Base-by-base conservation (phyloP, 177 flowering plant species). In the Vitis hybrid region DNA sequence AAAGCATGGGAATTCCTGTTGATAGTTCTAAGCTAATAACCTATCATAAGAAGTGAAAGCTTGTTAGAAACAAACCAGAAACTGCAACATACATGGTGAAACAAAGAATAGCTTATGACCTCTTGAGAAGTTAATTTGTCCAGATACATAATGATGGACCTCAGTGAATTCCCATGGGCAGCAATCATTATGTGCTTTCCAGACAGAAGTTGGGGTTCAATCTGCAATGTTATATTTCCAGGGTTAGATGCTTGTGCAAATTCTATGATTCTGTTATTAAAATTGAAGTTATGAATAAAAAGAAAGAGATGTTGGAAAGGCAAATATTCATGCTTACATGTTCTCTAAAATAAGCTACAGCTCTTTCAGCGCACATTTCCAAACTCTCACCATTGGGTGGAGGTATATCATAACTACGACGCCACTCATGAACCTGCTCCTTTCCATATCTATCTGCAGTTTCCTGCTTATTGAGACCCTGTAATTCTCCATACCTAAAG, bases 331-430 rank as follows among this genome's bases (percentile, higher is more conserved):
- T 68, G 7, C 83, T 76, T 76, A 93, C 99, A 68, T 88, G 76
- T 50, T 91, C 94, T 68, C 62, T 88, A 70, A 96, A 96, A 83
- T 93, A 96, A 55, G 99, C 97, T 83, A 96, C 99, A 65, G 98
- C 99, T 84, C 99, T 86, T 74, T 96, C 69, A 73, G 99, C 97
- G 77, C 99, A 96, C 99, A 96, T 96, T 83, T 96, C 97, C 70
- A 96, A 87, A 74, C 99, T 96, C 88, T 96, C 99, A 5, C 98
- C 99, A 72, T 92, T 92, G 1, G 99, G 99, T n/a, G 99, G 99
- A 76, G 97, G 97, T 65, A 83, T 86, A 75, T 93, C 93, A 75
- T 90, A 96, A 78, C 99, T 96, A 63, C 99, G 89, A 10, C 98
- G 89, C 98, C 98, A 96, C 73, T 88, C 97, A 74, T 93, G 98